A percentile compares a stretch with the other conserved stretches of the same genome.
phyloP scores from a whole-genome alignment of 768 basidiomycete species.

The Strobilomyces dryophilus region DNA sequence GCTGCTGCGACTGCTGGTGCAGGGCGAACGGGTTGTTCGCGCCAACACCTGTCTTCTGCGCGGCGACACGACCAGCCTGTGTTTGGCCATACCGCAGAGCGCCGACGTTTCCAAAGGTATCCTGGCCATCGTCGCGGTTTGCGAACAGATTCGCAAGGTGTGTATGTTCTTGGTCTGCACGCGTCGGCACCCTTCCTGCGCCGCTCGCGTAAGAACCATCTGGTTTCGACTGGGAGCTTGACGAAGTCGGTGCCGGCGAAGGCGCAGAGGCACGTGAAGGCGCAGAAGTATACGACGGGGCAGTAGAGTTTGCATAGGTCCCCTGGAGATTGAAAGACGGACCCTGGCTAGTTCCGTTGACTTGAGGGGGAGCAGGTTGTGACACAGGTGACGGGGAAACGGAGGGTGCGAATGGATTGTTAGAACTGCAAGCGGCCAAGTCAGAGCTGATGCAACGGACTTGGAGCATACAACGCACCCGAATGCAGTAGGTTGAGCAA shows the following conservation, averaged over 20 bases:
- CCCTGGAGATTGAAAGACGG: constrained; percentile 68
- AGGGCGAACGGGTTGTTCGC: constrained; percentile 63
- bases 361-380: constrained; percentile 32
- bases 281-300: constrained; percentile 30
- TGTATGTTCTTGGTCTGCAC: constrained; percentile 65
- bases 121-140: constrained; percentile 86
- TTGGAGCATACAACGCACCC: constrained; percentile 42
- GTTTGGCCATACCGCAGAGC: constrained; percentile 66
- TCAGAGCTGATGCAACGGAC: constrained; percentile 12
- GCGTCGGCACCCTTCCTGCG: constrained; percentile 28
- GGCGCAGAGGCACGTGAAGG: constrained; percentile 37
- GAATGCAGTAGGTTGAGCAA: constrained; percentile 69
- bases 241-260: constrained; percentile 39
- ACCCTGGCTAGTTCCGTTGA: constrained; percentile 28
- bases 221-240: constrained; percentile 35
- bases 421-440: constrained; percentile 56
- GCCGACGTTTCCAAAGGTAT: constrained; percentile 94
- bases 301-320: constrained; percentile 52
- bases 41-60: constrained; percentile 44
- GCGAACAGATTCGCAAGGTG: constrained; percentile 81
- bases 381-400: constrained; percentile 28
- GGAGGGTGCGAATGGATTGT: constrained; percentile 86
- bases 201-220: constrained; percentile 20
- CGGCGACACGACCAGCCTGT: constrained; percentile 45
- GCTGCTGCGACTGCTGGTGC: constrained; percentile 46